A percentile compares a stretch with the other conserved stretches of the same genome.
phyloP scores from a whole-genome alignment of 2,329 filamentous ascomycete species.

The Aspergillus udagawae region DNA sequence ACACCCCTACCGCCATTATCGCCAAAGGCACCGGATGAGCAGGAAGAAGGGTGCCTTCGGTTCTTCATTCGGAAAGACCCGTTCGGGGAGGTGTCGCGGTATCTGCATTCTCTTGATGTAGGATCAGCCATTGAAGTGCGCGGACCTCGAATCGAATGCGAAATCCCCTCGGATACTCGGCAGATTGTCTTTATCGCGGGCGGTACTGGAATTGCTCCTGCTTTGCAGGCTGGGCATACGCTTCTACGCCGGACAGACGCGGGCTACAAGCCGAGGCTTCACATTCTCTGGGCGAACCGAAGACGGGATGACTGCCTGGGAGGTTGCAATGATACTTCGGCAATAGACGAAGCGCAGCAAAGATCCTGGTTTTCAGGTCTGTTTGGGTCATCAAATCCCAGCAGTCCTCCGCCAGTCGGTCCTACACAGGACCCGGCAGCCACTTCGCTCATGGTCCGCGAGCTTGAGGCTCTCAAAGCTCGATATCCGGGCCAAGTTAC shows the following conservation, averaged over 20 bases:
- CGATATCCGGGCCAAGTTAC: constrained; percentile 54
- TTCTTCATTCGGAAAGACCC: constrained; percentile 76
- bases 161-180: constrained; percentile 51
- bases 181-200: constrained; percentile 81
- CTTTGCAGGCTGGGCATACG: constrained; percentile 71
- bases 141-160: constrained; percentile 71
- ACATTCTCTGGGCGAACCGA: constrained; percentile 80
- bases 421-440: constrained; percentile 6
- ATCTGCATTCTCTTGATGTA: constrained; percentile 62
- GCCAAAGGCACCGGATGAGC: constrained; percentile 11
- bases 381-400: constrained; percentile 17
- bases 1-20: constrained; percentile 64
- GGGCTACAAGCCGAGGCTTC: constrained; percentile 48
- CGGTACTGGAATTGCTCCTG: constrained; percentile 88
- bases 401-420: not conserved
- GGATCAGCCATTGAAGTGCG: constrained; percentile 69
- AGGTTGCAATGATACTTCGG: constrained; percentile 50
- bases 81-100: constrained; percentile 80
- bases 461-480: constrained; percentile 61
- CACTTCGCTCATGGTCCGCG: constrained; percentile 49
- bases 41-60: constrained; percentile 49
- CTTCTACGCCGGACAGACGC: constrained; percentile 41
- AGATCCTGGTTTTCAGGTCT: constrained; percentile 30
- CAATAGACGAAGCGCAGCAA: constrained; percentile 7
- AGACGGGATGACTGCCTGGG: constrained; percentile 61